Evolutionary conservation across 805 yeast genomes (phyloP), one percentile per base, ranked within the genome.

Genomic region (Saturnispora saitoi): DNA sequence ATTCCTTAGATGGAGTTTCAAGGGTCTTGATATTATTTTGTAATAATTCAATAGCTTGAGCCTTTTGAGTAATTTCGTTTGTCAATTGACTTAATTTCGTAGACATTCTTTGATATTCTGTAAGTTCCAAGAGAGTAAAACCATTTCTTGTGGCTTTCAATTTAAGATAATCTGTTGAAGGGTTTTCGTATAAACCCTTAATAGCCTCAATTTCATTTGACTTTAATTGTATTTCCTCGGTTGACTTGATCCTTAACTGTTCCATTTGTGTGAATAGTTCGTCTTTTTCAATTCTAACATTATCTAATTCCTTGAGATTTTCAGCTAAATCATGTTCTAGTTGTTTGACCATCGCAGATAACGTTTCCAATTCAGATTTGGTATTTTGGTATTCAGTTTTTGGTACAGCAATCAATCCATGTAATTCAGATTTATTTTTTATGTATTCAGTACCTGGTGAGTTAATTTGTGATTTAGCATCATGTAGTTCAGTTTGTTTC

Each of bases 1-100:
- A 64, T 4, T 62, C 68, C 5, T 43, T 37, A 8, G 63, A 50
- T 14, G 68, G 68, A 3, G 58, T 43, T 17, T 61, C 53, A 26
- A 47, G 43, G 8, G 46, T 32, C 15, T 36, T 22, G 12, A 46
- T 38, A 12, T 32, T 47, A 3, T 48, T 22, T 14, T 48, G 47
- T 8, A 38, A 11, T 2, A 30, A n/a, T 20, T 50, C 50, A 12
- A 52, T 36, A 9, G 24, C 32, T 32, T 43, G 31, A 22, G 34
- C 31, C 29, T 49, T 49, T 42, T 51, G 49, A 31, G 29, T 32
- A 26, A 46, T 31, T 11, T 40, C 48, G n/a, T 24, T 28, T 5
- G 48, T 32, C 11, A 40, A 14, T n/a, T 9, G 17, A 19, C 32
- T 19, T 20, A 46, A 24, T 20, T 40, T 46, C 4, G 38, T 14